Percentiles rank a stretch among this genome's conserved stretches.
Evolutionary conservation across 148 eudicot genomes (phyloP).

Genomic region (Cornus kousa): DNA sequence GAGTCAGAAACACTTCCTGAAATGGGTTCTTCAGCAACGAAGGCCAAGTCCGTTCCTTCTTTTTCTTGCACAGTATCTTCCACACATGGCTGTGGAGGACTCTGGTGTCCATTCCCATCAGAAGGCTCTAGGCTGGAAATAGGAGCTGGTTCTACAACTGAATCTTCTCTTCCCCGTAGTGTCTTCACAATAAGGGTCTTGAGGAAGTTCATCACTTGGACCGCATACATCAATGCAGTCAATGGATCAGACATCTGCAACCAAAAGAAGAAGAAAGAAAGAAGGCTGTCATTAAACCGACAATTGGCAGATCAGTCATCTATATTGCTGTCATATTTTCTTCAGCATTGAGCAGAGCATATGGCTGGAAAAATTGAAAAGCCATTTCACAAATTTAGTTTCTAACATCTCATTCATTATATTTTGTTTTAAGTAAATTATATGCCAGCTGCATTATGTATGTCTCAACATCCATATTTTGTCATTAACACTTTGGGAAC

Average conservation of each 20-base stretch:
- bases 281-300: too few relatives aligned
- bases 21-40: slow-evolving; percentile 40
- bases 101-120: slow-evolving; percentile 58
- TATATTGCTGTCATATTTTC: too few relatives aligned
- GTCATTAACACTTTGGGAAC: too few relatives aligned
- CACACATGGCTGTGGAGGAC: slow-evolving; percentile 39
- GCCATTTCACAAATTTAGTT: too few relatives aligned
- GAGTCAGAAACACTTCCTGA: slow-evolving; percentile 33
- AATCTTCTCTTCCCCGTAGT: slow-evolving; percentile 54
- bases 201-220: slow-evolving; percentile 82
- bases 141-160: slow-evolving; percentile 32
- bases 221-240: slow-evolving; percentile 82
- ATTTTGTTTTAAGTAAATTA: too few relatives aligned
- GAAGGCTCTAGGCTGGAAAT: slow-evolving; percentile 39
- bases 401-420: too few relatives aligned
- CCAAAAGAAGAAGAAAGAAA: too few relatives aligned
- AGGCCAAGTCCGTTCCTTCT: slow-evolving; percentile 28
- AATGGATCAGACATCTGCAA: slow-evolving; percentile 77
- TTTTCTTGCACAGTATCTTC: slow-evolving; percentile 30
- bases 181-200: slow-evolving; percentile 66
- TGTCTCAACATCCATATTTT: too few relatives aligned
- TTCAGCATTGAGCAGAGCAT: too few relatives aligned
- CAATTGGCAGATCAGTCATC: too few relatives aligned
- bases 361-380: too few relatives aligned
- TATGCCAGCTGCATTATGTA: too few relatives aligned